Conservation (phyloP, 179 eudicot genomes). For the Patellifolia procumbens region DNA sequence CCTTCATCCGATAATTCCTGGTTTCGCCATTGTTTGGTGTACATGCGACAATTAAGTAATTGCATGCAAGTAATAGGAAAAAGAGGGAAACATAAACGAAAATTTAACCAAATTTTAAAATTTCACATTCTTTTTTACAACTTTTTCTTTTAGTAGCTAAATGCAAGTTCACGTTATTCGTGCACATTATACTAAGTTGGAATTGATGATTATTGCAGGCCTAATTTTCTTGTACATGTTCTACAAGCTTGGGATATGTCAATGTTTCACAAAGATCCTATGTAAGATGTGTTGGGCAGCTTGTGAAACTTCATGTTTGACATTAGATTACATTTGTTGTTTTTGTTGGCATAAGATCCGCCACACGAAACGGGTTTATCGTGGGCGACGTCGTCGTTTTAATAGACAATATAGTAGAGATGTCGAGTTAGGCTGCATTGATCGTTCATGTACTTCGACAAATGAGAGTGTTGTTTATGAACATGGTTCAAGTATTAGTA, state of each 20-base stretch:
- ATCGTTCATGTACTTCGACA: constrained; percentile 12
- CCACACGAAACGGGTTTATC: constrained; percentile 44
- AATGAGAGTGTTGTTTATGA: not conserved
- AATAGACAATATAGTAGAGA: constrained; percentile 27
- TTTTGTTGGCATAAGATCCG: constrained; percentile 48
- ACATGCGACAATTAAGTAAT: too few relatives aligned
- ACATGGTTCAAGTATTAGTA: constrained; percentile 10
- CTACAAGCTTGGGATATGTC: constrained; percentile 48
- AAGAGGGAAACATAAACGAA: too few relatives aligned
- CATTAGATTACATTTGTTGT: constrained; percentile 38
- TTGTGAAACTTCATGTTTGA: constrained; percentile 45
- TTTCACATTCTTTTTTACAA: too few relatives aligned
- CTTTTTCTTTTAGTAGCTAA: too few relatives aligned
- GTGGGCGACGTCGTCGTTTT: constrained; percentile 27
- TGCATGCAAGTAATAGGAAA: too few relatives aligned
- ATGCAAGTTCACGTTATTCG: too few relatives aligned
- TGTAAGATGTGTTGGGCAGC: constrained; percentile 52
- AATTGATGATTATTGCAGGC: constrained; percentile 27
- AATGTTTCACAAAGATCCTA: constrained; percentile 41
- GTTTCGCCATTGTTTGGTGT: too few relatives aligned
- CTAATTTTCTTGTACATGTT: constrained; percentile 40
- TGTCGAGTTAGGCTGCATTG: constrained; percentile 39
- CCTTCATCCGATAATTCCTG: too few relatives aligned
- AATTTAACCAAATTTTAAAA: too few relatives aligned
- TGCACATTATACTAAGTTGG: too few relatives aligned